Evolutionary conservation across 1,284 basidiomycete species (phyloP).

Genomic region (Cryptococcus sp.): DNA sequence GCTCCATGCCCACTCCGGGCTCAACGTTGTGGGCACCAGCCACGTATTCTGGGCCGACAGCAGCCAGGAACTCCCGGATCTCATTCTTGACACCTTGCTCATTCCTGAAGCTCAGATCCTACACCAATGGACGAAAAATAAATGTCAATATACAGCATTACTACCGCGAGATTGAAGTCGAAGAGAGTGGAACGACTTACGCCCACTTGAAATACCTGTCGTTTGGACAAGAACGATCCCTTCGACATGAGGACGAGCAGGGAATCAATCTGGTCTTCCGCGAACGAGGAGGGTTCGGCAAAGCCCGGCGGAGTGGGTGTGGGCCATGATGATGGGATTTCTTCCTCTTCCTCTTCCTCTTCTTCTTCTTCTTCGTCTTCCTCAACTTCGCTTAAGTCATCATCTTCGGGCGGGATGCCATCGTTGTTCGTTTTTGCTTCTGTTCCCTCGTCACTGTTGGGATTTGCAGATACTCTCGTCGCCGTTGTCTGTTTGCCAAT

Average conservation of each 20-base stretch:
- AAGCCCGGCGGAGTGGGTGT: slow-evolving; percentile 47
- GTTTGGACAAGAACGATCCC: slow-evolving; percentile 4
- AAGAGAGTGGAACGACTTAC: slow-evolving; percentile 20
- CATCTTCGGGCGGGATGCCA: neutral
- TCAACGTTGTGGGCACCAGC: slow-evolving; percentile 10
- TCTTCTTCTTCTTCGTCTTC: slow-evolving; percentile 21
- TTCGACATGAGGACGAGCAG: slow-evolving; percentile 33
- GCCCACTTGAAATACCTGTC: slow-evolving; percentile 19
- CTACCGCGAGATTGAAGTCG: neutral
- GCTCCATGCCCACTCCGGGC: slow-evolving; percentile 8
- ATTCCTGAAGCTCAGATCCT: slow-evolving; percentile 33
- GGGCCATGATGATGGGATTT: slow-evolving; percentile 17
- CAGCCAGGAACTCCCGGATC: slow-evolving; percentile 38
- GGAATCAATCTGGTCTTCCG: slow-evolving; percentile 21
- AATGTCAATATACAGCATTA: neutral
- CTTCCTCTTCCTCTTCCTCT: slow-evolving; percentile 22
- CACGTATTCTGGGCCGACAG: slow-evolving; percentile 36
- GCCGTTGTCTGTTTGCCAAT: slow-evolving; percentile 14
- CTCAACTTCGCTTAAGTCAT: neutral
- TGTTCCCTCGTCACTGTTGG: neutral
- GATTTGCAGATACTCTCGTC: no score
- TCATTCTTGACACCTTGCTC: slow-evolving; percentile 10
- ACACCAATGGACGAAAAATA: neutral
- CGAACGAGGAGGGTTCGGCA: slow-evolving; percentile 27
- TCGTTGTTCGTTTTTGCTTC: slow-evolving; percentile 8